Percentiles rank a stretch among this genome's conserved stretches.
Evolutionary conservation across 805 yeast genomes (phyloP).

Genomic region (Candida multigemmis): DNA sequence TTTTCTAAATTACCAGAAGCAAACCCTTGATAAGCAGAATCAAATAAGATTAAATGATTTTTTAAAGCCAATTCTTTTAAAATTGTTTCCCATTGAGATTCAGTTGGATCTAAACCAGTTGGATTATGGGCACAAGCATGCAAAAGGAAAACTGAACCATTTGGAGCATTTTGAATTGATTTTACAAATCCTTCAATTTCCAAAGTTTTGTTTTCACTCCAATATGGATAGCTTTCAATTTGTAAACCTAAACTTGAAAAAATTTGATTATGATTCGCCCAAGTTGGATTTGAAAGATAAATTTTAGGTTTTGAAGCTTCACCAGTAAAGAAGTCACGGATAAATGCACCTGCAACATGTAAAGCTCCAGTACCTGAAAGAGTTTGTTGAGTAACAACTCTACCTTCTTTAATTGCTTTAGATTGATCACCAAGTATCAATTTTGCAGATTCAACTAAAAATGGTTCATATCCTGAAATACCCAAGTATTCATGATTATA

Average conservation of each 20-base stretch:
- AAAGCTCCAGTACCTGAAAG: conserved; percentile 88
- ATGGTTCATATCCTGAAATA: conserved; percentile 67
- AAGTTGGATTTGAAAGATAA: conserved; percentile 84
- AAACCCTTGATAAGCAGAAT: conserved; percentile 95
- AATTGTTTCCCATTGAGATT: conserved; percentile 71
- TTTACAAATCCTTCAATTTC: conserved; percentile 60
- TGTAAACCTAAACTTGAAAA: conserved; percentile 63
- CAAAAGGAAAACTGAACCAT: conserved; percentile 70
- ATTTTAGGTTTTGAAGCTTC: conserved; percentile 35
- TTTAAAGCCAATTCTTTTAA: conserved; percentile 50
- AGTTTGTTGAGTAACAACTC: conserved; percentile 62
- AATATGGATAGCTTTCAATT: conserved; percentile 73
- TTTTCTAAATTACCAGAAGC: conserved; percentile 79
- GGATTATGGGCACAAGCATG: conserved; percentile 99
- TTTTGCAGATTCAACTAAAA: conserved; percentile 62
- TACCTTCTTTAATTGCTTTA: conserved; percentile 35
- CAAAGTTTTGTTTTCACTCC: conserved; percentile 63
- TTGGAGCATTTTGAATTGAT: conserved; percentile 57
- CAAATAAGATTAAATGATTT: conserved; percentile 76
- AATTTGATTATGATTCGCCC: conserved; percentile 93
- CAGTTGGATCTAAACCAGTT: conserved; percentile 89
- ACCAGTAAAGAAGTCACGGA: conserved; percentile 40
- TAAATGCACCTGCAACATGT: conserved; percentile 74
- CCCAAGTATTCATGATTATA: conserved; percentile 85
- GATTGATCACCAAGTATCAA: conserved; percentile 63